These are phyloP conservation scores for Chaetomium cochliodes DNA, from an alignment of 495 filamentous ascomycete species.

Conservation along the genomic window DNA sequence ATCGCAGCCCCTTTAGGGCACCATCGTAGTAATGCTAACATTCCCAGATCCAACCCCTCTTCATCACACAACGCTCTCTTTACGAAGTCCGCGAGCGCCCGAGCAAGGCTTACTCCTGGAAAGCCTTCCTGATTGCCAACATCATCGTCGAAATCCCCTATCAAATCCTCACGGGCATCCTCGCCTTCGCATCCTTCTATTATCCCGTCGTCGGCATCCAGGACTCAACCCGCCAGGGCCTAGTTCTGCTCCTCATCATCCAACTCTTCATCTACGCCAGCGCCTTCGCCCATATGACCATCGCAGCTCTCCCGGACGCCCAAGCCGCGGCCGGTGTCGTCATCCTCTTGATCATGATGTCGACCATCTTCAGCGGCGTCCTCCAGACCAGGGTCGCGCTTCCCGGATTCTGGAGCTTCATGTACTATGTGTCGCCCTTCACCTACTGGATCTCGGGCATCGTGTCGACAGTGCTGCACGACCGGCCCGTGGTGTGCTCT, in stretches of 20 bases:
- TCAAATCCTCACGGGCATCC: conserved; percentile 57
- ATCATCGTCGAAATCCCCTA: conserved; percentile 75
- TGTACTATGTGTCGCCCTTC: conserved; percentile 67
- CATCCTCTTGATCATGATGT: conserved; percentile 61
- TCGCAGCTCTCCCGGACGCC: conserved; percentile 61
- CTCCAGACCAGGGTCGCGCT: conserved; percentile 49
- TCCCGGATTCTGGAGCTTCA: conserved; percentile 71
- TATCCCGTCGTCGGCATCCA: conserved; percentile 57
- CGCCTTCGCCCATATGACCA: conserved; percentile 65
- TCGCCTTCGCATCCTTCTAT: conserved; percentile 64
- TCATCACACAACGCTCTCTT: conserved; percentile 61
- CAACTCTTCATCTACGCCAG: conserved; percentile 59
- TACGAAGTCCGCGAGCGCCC: conserved; percentile 70
- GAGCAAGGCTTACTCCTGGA: conserved; percentile 71
- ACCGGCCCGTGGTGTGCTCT: conserved; percentile 52
- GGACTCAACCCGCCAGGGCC: conserved; percentile 52
- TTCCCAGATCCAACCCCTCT: conserved; percentile 62
- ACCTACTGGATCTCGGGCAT: conserved; percentile 61
- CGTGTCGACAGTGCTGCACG: conserved; percentile 54
- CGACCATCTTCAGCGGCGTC: conserved; percentile 52
- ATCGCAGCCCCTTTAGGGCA: no score
- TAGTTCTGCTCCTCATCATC: conserved; percentile 59
- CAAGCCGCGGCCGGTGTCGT: conserved; percentile 63
- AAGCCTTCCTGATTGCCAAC: conserved; percentile 64
- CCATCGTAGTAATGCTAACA: not conserved